Base-by-base conservation (phyloP, 2,329 filamentous ascomycete species). In the Hirsutella thompsonii region DNA sequence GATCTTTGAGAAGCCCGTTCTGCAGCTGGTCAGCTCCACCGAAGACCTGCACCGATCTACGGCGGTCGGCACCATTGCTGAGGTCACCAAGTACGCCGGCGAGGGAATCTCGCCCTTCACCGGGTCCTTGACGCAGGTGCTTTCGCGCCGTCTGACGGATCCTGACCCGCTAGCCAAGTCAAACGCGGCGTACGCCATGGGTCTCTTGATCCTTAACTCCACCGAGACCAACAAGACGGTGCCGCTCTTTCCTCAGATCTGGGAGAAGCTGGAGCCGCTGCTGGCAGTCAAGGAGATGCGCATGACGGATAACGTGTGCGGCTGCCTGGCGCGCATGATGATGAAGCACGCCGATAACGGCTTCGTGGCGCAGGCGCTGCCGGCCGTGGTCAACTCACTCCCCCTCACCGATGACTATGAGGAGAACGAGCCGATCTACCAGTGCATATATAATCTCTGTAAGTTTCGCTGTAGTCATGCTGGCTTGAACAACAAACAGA, bases 321-420 rank as follows among this genome's bases (percentile, higher is more conserved):
- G 90, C 39, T 95, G 90, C 60, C 70, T 96, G 36, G 83, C 79
- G 57, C 82, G 92, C 47, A 89, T 98, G 83, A 94, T 96, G 62
- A 76, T 85, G 58, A 83, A 83, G 54, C 81, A 94, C 63, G 81
- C 84, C n/a, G 79, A 90, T 51, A 76, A 76, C 50, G 80, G 93
- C 9, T 88, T 90, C 16, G 73, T 94, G 40, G 66, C 73, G 32
- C 80, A 94, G 45, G 85, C 94, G 18, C 74, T 98, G 2, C 89
- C 90, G 20, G 79, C 78, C 1, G 66, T 96, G 21, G 74, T 93
- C 42, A 74, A 76, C 46, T 74, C 89, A 21, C 74, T 96, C 30
- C 92, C 92, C 9, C 71, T 96, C 47, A 85, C 84, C 61, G 89
- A 94, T 58, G 92, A 96, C 61, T 96, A 77, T 53, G 88, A 95